Base-by-base conservation (phyloP, 2,329 filamentous ascomycete species). In the Leptodontidium sp. region DNA sequence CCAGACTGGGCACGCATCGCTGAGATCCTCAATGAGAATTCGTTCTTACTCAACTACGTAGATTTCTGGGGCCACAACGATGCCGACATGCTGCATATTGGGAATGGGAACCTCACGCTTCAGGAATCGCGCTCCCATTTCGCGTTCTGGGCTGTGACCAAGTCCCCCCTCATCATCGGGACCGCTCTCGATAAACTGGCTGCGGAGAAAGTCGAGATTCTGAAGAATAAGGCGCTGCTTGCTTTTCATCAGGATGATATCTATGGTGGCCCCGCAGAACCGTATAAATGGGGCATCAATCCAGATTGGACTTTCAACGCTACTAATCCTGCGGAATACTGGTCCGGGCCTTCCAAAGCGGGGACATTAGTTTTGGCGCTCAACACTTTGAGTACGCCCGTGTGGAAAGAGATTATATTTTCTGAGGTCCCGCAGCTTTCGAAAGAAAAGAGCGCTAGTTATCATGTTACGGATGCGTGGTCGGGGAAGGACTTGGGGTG, bases 231-330 rank as follows among this genome's bases (percentile, higher is more conserved):
- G 14, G 14, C 14, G 1, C 43, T 47, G 12, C 43, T 47, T 5
- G 43, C 67, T 11, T 74, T 75, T 45, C 68, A 62, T 52, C 72
- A 75, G 26, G 74, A 75, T 67, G 40, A 80, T 43, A 73, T 77
- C 38, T 79, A 80, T 70, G 82, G 82, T 77, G 74, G 79, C 5
- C 80, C 82, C 61, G 79, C 83, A 17, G 79, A 76, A 75, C 70
- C 79, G 79, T 73, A 71, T 65, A 72, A 71, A 66, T 84, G 82
- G 82, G 85, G 85, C 1, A 77, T 80, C 3, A 86, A 86, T 70
- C 77, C 80, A 0, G 81, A 86, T 71, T 83, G 81, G 73, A 85
- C 84, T 0, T 86, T 81, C 75, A 84, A 88, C 71, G 72, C 76
- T 21, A 81, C 80, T 0, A 76, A 82, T 66, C 84, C 84, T 2